Conservation (phyloP, 2,329 filamentous ascomycete genomes). For the Aspergillus sp. region DNA sequence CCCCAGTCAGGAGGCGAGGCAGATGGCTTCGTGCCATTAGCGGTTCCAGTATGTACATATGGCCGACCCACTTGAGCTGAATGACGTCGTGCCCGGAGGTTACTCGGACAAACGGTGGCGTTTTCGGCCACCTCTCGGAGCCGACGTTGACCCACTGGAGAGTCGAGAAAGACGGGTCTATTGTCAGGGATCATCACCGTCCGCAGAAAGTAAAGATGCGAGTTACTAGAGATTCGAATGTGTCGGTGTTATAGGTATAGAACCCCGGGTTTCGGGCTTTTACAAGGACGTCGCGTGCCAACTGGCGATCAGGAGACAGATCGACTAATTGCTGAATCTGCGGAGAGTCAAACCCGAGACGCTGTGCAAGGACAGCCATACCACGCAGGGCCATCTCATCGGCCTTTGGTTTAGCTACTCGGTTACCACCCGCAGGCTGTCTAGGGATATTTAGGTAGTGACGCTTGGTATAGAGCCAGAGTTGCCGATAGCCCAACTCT, state of each 20-base stretch:
- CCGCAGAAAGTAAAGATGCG: slow-evolving; percentile 5
- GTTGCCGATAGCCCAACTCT: slow-evolving; percentile 24
- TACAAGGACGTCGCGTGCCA: slow-evolving; percentile 20
- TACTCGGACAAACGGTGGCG: too few species aligned
- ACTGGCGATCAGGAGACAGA: slow-evolving; percentile 21
- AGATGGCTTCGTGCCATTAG: too few species aligned
- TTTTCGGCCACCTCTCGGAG: too few species aligned
- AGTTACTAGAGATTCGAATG: slow-evolving; percentile 19
- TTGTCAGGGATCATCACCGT: too few species aligned
- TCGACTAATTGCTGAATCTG: slow-evolving; percentile 18
- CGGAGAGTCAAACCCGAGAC: slow-evolving; percentile 21
- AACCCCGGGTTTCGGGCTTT: slow-evolving; percentile 20
- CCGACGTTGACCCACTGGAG: too few species aligned
- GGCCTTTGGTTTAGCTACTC: slow-evolving; percentile 15
- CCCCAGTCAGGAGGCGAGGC: too few species aligned
- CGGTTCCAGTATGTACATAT: too few species aligned
- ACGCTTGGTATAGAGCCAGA: slow-evolving; percentile 34
- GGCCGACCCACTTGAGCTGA: too few species aligned
- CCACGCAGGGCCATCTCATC: slow-evolving; percentile 18
- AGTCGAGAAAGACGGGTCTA: too few species aligned
- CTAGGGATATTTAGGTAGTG: slow-evolving; percentile 27
- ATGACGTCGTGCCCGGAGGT: too few species aligned
- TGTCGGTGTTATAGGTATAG: slow-evolving; percentile 20
- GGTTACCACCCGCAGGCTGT: slow-evolving; percentile 1
- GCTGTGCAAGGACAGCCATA: slow-evolving; percentile 21